phyloP scores from a whole-genome alignment of 2,329 filamentous ascomycete species.

The Apiospora malaysiana region DNA sequence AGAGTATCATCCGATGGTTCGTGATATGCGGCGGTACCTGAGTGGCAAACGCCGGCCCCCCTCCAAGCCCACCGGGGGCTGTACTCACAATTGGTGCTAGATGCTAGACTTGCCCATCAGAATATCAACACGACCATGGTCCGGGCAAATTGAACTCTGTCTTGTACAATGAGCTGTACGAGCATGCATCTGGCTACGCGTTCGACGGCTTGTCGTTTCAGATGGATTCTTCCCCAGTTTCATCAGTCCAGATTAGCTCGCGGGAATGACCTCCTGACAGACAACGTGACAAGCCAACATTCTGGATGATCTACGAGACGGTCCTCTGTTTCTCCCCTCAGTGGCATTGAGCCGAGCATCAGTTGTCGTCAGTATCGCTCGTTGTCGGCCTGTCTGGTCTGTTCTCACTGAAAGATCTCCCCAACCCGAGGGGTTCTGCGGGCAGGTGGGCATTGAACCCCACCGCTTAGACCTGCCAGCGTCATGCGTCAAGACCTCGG shows the following conservation, averaged over 20 bases:
- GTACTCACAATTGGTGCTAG: conserved; percentile 7
- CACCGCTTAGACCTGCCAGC: conserved; percentile 15
- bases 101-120: conserved; percentile 11
- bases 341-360: not conserved
- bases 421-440: conserved; percentile 8
- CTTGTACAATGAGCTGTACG: conserved; percentile 13
- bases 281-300: conserved; percentile 2
- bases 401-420: conserved; percentile 9
- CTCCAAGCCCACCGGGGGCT: conserved; percentile 4
- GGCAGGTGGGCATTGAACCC: conserved; percentile 10
- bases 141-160: conserved; percentile 16
- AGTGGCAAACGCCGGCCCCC: conserved; percentile 8
- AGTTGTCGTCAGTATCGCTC: not conserved
- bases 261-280: conserved; percentile 17
- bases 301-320: conserved; percentile 12
- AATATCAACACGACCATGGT: conserved; percentile 15
- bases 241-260: conserved; percentile 13
- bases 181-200: conserved; percentile 11
- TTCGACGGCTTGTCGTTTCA: conserved; percentile 14
- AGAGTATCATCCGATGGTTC: conserved; percentile 16
- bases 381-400: not conserved
- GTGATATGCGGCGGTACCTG: conserved; percentile 16
- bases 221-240: conserved; percentile 18
- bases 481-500: conserved; percentile 8
- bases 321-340: not conserved